Evolutionary conservation across 129 eudicot genomes (phyloP), one percentile per base, ranked within the genome.

Genomic region (Escallonia rubra): DNA sequence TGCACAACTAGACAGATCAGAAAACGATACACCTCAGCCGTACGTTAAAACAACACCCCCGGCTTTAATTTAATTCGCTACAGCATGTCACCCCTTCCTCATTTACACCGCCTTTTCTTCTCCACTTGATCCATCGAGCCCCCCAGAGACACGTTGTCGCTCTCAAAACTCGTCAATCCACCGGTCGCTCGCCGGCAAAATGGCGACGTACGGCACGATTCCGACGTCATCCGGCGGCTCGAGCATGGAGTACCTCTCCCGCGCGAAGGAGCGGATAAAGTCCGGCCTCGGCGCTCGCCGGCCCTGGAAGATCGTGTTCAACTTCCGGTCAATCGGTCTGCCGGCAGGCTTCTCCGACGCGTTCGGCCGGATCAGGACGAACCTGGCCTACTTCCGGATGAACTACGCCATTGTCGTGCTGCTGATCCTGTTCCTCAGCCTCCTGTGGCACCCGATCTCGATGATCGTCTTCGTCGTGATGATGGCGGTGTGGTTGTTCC

Each of bases 401-500:
- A 89, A 89, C 79, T 86, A 80, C 72, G 84, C 63, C 3, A 83
- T 89, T 14, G 13, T 78, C 14, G 51, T 76, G 11, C 74, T 89
- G 2, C 0, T 60, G 0, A 63, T 81, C 45, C 61, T 89, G 34
- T 81, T 89, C 59, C 9, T 83, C 3, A 81, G 87, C 50, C 71
- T 86, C 12, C 38, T 89, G 11, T 72, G 76, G 76, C 82, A 74
- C 60, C 94, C 96, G 59, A 58, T 79, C 46, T 78, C 94, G 53
- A 71, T 89, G 43, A 74, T 83, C 39, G 88, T 86, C 8, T 82
- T 90, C 50, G 70, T 78, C 23, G 73, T 78, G 11, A 61, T 80
- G 70, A 90, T 81, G 88, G 79, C 71, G 5, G 90, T 70, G 4
- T 89, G 96, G 94, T 54, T 83, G 70, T 86, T 79, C 67, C 83